Evolutionary conservation across 768 basidiomycete genomes (phyloP).

Genomic region (Zangia roseola): DNA sequence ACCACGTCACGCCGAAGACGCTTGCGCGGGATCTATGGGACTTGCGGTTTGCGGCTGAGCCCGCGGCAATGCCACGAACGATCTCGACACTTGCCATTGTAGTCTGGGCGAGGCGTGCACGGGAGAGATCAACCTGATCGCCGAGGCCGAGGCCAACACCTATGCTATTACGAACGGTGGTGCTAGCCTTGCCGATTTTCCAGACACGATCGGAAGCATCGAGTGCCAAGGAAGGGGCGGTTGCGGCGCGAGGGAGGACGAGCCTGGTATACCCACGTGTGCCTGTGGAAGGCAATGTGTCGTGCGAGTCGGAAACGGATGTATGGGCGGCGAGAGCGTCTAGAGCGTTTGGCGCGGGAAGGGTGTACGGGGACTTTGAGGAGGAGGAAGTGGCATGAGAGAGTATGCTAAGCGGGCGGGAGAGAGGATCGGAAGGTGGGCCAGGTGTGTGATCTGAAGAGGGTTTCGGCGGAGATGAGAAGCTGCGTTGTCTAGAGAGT

Average conservation of each 20-base stretch:
- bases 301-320: slow-evolving; percentile 24
- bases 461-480: slow-evolving; percentile 27
- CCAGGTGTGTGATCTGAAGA: slow-evolving; percentile 11
- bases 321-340: slow-evolving; percentile 34
- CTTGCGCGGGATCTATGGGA: slow-evolving; percentile 19
- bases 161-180: slow-evolving; percentile 24
- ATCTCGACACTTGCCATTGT: slow-evolving; percentile 90
- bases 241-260: slow-evolving; percentile 44
- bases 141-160: slow-evolving; percentile 30
- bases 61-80: slow-evolving; percentile 50
- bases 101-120: slow-evolving; percentile 76
- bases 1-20: slow-evolving; percentile 30
- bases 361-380: slow-evolving; percentile 33
- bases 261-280: slow-evolving; percentile 58
- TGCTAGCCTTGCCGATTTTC: slow-evolving; percentile 20
- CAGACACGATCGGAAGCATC: slow-evolving; percentile 21
- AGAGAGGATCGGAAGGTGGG: not conserved
- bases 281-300: slow-evolving; percentile 43
- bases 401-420: slow-evolving; percentile 13
- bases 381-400: slow-evolving; percentile 19
- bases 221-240: slow-evolving; percentile 19
- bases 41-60: slow-evolving; percentile 14
- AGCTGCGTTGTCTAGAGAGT: slow-evolving; percentile 29
- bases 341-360: slow-evolving; percentile 28
- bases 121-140: slow-evolving; percentile 68